Evolutionary conservation across 2,329 filamentous ascomycete genomes (phyloP).

Genomic region (Septoria petroselini): DNA sequence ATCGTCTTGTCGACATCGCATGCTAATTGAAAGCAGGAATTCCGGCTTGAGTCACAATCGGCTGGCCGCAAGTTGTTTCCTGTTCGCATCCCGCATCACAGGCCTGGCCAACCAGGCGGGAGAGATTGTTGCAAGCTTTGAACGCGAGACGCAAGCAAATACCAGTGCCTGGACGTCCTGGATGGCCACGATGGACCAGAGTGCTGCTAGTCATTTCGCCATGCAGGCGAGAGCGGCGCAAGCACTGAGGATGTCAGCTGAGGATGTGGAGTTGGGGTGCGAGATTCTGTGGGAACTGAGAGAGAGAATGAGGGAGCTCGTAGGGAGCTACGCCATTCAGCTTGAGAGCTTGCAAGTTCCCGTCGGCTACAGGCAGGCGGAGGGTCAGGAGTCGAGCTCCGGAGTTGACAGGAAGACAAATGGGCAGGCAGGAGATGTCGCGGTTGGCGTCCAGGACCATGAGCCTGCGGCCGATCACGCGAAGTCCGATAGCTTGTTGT

Average conservation of each 20-base stretch:
- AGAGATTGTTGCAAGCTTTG: conserved; percentile 13
- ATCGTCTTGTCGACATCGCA: too few relatives aligned
- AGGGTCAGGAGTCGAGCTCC: not conserved
- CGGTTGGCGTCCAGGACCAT: not conserved
- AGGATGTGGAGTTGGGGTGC: conserved; percentile 20
- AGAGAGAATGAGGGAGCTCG: conserved; percentile 10
- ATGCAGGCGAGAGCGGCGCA: not conserved
- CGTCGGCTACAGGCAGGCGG: not conserved
- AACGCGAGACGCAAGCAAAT: conserved; percentile 12
- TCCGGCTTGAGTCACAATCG: conserved; percentile 18
- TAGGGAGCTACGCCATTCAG: conserved; percentile 15
- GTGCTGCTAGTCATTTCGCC: conserved; percentile 3
- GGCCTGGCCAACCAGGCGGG: conserved; percentile 11
- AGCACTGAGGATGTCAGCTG: conserved; percentile 5
- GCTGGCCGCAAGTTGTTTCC: conserved; percentile 22
- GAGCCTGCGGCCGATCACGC: not conserved
- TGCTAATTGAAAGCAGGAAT: not conserved
- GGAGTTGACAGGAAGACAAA: not conserved
- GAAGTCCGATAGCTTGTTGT: not conserved
- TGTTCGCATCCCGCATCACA: conserved; percentile 20
- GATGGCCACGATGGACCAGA: not conserved
- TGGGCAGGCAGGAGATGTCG: not conserved
- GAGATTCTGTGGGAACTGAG: conserved; percentile 18
- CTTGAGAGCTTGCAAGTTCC: conserved; percentile 15
- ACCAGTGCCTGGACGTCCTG: conserved; percentile 6